Conservation (phyloP, 345 rosid species). For the Eucalyptus regnans region DNA sequence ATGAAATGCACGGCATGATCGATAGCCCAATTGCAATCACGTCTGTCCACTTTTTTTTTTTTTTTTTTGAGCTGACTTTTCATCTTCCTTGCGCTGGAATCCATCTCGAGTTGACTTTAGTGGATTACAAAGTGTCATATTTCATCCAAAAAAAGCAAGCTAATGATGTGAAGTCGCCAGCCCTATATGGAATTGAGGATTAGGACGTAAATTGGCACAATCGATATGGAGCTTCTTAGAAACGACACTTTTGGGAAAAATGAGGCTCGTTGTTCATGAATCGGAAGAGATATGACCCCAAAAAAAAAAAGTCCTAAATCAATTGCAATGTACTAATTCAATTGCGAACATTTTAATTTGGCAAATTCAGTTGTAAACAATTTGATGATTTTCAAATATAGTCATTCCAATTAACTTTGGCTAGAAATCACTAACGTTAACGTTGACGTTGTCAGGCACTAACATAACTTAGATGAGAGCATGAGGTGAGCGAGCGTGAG, state of each 20-base stretch:
- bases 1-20: not conserved
- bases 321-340: no score
- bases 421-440: no score
- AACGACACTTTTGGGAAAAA: not conserved
- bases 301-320: no score
- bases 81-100: not conserved
- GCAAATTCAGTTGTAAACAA: accelerated
- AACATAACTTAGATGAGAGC: no score
- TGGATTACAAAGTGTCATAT: not conserved
- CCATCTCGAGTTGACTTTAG: not conserved
- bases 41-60: not conserved
- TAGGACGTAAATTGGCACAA: not conserved
- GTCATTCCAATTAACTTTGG: no score
- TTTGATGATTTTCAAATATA: no score
- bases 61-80: not conserved
- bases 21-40: not conserved
- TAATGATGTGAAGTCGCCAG: not conserved
- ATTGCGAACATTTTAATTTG: no score
- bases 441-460: accelerated
- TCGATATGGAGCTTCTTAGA: not conserved
- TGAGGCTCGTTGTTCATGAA: no score
- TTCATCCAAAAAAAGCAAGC: not conserved
- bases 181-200: not conserved
- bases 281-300: no score
- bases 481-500: no score